A percentile compares a stretch with the other conserved stretches of the same genome.
Conservation (phyloP, 140 eudicot species). For the Cichorium intybus region DNA sequence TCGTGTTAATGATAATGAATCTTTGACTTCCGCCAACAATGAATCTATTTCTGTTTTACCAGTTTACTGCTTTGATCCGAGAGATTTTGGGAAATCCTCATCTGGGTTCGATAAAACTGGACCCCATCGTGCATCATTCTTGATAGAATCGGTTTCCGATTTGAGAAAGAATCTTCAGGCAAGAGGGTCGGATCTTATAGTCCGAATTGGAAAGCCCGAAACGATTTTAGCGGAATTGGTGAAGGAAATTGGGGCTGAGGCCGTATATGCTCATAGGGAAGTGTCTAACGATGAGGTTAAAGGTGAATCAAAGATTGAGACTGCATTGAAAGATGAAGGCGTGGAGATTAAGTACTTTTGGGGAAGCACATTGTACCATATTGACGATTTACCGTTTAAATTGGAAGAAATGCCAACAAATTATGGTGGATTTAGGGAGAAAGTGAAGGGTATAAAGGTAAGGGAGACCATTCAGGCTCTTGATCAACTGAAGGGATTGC, state of each 20-base stretch:
- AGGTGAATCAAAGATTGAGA: slow-evolving; percentile 65
- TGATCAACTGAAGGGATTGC: slow-evolving; percentile 85
- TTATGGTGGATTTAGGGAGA: slow-evolving; percentile 89
- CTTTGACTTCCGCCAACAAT: slow-evolving; percentile 65
- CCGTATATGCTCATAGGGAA: slow-evolving; percentile 53
- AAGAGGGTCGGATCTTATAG: slow-evolving; percentile 34
- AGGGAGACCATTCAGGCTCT: slow-evolving; percentile 57
- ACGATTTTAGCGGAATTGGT: slow-evolving; percentile 29
- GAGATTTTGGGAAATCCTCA: slow-evolving; percentile 69
- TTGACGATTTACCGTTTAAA: slow-evolving; percentile 82
- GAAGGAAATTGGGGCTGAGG: slow-evolving; percentile 31
- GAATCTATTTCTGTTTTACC: slow-evolving; percentile 78
- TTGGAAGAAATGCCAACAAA: slow-evolving; percentile 84
- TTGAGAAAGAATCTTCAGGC: slow-evolving; percentile 57
- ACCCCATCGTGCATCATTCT: slow-evolving; percentile 66
- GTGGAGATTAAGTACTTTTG: slow-evolving; percentile 90
- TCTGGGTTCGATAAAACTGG: slow-evolving; percentile 89
- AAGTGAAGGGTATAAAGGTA: slow-evolving; percentile 64
- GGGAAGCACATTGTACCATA: slow-evolving; percentile 95
- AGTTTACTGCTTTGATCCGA: slow-evolving; percentile 78
- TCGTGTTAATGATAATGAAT: slow-evolving; percentile 77
- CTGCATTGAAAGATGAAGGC: slow-evolving; percentile 52
- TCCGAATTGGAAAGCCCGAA: slow-evolving; percentile 35
- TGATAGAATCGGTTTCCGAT: slow-evolving; percentile 74
- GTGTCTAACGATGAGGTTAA: slow-evolving; percentile 77